These are phyloP conservation scores for Aspergillus amoenus DNA, from an alignment of 2,329 filamentous ascomycete genomes.

Conservation along the genomic window DNA sequence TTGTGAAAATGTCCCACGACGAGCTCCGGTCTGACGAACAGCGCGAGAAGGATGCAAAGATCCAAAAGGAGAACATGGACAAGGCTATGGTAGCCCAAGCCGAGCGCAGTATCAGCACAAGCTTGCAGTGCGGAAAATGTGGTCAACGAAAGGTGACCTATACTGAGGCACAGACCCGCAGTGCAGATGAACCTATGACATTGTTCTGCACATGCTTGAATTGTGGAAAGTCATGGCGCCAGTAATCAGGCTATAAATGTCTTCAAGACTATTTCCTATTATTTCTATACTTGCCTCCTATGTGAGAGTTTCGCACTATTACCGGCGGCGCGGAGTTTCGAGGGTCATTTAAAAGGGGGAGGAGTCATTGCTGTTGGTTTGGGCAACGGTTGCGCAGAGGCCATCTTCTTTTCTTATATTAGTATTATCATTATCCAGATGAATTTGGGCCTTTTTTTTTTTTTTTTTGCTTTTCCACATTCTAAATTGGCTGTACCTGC, in stretches of 20 bases:
- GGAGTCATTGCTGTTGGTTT: slow-evolving; percentile 9
- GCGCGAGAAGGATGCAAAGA: slow-evolving; percentile 69
- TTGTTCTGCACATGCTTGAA: slow-evolving; percentile 50
- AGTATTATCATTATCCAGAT: background rate
- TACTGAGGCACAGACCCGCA: slow-evolving; percentile 90
- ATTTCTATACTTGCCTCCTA: slow-evolving; percentile 10
- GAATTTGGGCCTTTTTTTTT: background rate
- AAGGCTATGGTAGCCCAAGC: slow-evolving; percentile 92
- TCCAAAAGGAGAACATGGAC: slow-evolving; percentile 93
- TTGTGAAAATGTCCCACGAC: slow-evolving; percentile 84
- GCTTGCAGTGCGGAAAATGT: slow-evolving; percentile 87
- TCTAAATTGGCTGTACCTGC: background rate
- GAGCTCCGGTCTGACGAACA: slow-evolving; percentile 88
- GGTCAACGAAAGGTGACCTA: slow-evolving; percentile 94
- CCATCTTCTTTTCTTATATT: background rate
- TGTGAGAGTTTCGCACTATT: slow-evolving; percentile 8
- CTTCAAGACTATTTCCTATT: slow-evolving; percentile 1
- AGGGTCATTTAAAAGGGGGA: slow-evolving; percentile 14
- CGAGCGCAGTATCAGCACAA: slow-evolving; percentile 85
- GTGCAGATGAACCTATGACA: slow-evolving; percentile 81
- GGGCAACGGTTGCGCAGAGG: background rate
- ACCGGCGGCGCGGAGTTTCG: slow-evolving; percentile 18
- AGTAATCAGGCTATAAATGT: slow-evolving; percentile 25
- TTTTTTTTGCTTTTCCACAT: background rate
- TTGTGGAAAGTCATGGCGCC: slow-evolving; percentile 50